Conservation (phyloP, 768 basidiomycete species). For the Amylocystis lapponica region DNA sequence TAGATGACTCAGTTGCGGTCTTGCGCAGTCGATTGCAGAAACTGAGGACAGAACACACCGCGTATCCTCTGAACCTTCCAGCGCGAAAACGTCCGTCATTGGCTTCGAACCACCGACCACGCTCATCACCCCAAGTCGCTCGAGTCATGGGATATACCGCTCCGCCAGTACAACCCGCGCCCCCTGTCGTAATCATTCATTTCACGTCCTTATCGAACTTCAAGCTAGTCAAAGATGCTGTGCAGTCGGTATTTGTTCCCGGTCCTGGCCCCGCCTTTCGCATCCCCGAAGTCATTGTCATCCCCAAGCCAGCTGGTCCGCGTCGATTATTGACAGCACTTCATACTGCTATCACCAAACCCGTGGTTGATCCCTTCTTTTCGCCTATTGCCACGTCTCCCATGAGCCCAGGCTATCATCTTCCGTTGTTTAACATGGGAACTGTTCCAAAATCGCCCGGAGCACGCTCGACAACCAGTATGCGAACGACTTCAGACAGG, state of each 20-base stretch:
- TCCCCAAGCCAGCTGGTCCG: conserved; percentile 96
- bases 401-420: conserved; percentile 56
- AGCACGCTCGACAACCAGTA: conserved; percentile 39
- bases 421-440: conserved; percentile 36
- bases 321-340: conserved; percentile 88
- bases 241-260: conserved; percentile 59
- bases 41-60: conserved; percentile 54
- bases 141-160: conserved; percentile 40
- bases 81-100: conserved; percentile 65
- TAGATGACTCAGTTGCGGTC: conserved; percentile 87
- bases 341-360: conserved; percentile 84
- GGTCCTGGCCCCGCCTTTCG: conserved; percentile 39
- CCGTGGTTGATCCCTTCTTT: conserved; percentile 87
- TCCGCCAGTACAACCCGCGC: conserved; percentile 28
- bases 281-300: conserved; percentile 89
- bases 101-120: conserved; percentile 60
- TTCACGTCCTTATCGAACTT: conserved; percentile 90
- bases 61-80: conserved; percentile 33
- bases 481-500: conserved; percentile 57
- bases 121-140: conserved; percentile 77
- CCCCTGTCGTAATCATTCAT: conserved; percentile 64
- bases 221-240: conserved; percentile 78
- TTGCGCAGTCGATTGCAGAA: conserved; percentile 70
- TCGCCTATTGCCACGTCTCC: conserved; percentile 93
- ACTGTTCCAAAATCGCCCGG: conserved; percentile 36